Percentiles rank a stretch among this genome's conserved stretches.
phyloP scores from a whole-genome alignment of 1,284 basidiomycete species.

The Earliella scabrosa region DNA sequence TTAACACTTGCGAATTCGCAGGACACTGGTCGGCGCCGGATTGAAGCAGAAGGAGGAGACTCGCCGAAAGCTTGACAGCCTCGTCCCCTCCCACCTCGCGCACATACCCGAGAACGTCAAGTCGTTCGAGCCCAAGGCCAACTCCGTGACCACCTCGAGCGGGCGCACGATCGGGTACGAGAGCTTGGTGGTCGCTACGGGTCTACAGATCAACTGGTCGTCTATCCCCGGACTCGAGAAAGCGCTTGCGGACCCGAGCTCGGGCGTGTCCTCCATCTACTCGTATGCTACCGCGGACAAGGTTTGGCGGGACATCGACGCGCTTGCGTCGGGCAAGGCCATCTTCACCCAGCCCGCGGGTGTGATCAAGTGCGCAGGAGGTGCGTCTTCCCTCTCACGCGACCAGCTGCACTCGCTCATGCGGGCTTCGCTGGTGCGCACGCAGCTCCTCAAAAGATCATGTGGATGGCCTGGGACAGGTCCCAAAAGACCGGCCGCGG shows the following conservation, averaged over 20 bases:
- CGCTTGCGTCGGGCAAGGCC: constrained; percentile 79
- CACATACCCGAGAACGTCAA: constrained; percentile 80
- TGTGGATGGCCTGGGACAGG: constrained; percentile 93
- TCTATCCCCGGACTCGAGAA: constrained; percentile 78
- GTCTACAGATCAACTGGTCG: constrained; percentile 86
- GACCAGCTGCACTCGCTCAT: neutral
- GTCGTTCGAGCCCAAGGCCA: constrained; percentile 77
- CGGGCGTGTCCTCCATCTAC: constrained; percentile 95
- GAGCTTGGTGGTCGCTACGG: constrained; percentile 86
- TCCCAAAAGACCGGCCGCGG: constrained; percentile 64
- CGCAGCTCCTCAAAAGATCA: constrained; percentile 88
- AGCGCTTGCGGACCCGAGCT: constrained; percentile 77
- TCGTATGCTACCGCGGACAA: constrained; percentile 89
- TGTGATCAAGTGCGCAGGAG: constrained; percentile 94
- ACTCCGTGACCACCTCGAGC: constrained; percentile 71
- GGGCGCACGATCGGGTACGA: constrained; percentile 86
- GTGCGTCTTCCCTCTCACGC: constrained; percentile 40
- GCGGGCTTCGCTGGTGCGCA: neutral
- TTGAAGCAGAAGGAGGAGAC: constrained; percentile 74
- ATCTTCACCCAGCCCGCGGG: constrained; percentile 98
- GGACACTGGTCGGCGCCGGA: constrained; percentile 94
- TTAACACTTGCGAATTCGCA: constrained; percentile 36
- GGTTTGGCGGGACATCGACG: constrained; percentile 81
- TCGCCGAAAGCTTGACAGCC: constrained; percentile 65
- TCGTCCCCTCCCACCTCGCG: constrained; percentile 78